A percentile compares a stretch with the other conserved stretches of the same genome.
Conservation (phyloP, 1,139 yeast species). For the Yamadazyma atlantica region DNA sequence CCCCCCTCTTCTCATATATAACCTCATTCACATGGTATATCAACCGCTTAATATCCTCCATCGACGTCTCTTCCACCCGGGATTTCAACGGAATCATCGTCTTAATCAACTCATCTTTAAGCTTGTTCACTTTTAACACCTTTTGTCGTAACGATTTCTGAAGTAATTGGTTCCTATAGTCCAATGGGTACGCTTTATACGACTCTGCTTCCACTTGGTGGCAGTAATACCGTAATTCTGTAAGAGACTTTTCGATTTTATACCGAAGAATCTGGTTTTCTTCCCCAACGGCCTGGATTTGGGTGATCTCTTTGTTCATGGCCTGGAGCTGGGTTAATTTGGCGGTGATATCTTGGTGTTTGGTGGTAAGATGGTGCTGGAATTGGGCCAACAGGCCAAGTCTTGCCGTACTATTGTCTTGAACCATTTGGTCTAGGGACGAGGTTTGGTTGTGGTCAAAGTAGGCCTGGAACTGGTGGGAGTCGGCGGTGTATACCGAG, state of each 20-base stretch:
- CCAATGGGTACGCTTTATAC: slow-evolving; percentile 20
- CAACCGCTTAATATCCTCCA: slow-evolving; percentile 14
- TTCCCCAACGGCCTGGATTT: slow-evolving; percentile 2
- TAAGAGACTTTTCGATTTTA: slow-evolving; percentile 12
- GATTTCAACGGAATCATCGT: slow-evolving; percentile 29
- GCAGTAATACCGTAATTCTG: slow-evolving; percentile 8
- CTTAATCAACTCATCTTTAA: slow-evolving; percentile 20
- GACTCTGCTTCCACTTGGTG: background rate
- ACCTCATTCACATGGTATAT: slow-evolving; percentile 23
- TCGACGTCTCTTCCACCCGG: background rate
- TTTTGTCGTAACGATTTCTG: slow-evolving; percentile 21
- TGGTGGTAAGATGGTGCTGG: background rate
- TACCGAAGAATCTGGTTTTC: slow-evolving; percentile 6
- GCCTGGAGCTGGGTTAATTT: background rate
- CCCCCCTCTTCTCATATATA: slow-evolving; percentile 15
- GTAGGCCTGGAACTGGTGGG: too few species aligned
- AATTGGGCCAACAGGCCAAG: background rate
- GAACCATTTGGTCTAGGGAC: background rate
- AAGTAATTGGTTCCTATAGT: slow-evolving; percentile 19
- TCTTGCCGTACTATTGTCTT: background rate
- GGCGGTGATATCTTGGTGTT: background rate
- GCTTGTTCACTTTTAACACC: slow-evolving; percentile 15
- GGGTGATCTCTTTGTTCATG: slow-evolving; percentile 1
- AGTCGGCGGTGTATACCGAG: slow-evolving; percentile 1
- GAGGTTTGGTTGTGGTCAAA: background rate